A percentile compares a stretch with the other conserved stretches of the same genome.
phyloP scores from a whole-genome alignment of 164 flowering plant species.

The Annona squamosa region DNA sequence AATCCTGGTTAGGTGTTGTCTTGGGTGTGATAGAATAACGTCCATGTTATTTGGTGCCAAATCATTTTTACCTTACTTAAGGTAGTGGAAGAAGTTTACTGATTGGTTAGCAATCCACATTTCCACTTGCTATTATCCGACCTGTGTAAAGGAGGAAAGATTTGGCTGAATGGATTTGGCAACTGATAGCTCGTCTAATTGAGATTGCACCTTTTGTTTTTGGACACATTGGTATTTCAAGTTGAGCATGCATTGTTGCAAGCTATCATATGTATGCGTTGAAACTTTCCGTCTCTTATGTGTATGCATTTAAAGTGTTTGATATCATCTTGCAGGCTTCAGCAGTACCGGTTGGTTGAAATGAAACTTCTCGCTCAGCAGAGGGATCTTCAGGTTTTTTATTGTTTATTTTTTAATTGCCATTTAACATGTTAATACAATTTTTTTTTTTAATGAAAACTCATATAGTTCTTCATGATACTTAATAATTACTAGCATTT shows the following conservation, averaged over 20 bases:
- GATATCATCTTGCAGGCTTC: conserved; percentile 45
- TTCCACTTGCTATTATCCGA: no score
- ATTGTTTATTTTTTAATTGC: neutral
- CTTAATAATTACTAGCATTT: neutral
- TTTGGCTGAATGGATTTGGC: neutral
- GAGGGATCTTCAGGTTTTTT: conserved; percentile 73
- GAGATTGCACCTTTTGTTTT: no score
- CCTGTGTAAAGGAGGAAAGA: neutral
- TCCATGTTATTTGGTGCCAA: no score
- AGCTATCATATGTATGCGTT: neutral
- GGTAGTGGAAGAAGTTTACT: no score
- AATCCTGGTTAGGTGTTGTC: no score
- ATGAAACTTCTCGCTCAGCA: conserved; percentile 94
- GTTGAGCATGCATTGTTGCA: neutral
- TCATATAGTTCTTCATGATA: neutral
- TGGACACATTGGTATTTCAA: no score
- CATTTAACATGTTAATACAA: neutral
- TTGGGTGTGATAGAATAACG: no score
- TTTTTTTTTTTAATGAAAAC: neutral
- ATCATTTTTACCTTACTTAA: no score
- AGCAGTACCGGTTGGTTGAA: conserved; percentile 82
- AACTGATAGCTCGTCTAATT: neutral
- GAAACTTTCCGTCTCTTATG: neutral
- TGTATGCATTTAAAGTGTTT: neutral
- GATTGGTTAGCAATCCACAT: no score